These are phyloP conservation scores for Aureobasidium sp. DNA, from an alignment of 2,329 filamentous ascomycete species.

Conservation along the genomic window DNA sequence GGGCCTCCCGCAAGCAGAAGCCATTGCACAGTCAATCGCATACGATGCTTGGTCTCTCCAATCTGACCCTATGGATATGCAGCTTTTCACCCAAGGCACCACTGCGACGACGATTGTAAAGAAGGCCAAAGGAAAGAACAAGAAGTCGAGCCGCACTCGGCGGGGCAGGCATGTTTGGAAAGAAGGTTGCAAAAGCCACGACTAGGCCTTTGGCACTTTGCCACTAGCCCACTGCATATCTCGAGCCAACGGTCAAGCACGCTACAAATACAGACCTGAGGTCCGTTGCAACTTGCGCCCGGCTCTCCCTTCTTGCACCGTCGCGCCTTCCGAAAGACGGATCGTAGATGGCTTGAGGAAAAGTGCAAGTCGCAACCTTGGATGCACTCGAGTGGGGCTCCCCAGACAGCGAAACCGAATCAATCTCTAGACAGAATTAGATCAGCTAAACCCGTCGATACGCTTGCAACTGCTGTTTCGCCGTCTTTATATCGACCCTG, in stretches of 20 bases:
- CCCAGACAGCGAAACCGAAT: background rate
- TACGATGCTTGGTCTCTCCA: background rate
- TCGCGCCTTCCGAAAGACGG: background rate
- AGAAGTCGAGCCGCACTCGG: background rate
- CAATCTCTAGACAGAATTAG: no score
- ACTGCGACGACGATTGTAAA: background rate
- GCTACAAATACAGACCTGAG: background rate
- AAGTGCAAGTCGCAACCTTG: background rate
- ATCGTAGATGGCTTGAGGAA: background rate
- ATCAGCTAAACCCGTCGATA: background rate
- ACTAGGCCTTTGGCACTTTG: background rate
- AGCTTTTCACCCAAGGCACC: background rate
- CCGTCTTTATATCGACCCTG: background rate
- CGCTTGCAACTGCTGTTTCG: background rate
- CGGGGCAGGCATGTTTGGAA: slow-evolving; percentile 2
- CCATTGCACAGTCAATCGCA: slow-evolving; percentile 10
- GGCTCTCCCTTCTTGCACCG: background rate
- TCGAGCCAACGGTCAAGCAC: background rate
- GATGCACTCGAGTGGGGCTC: background rate
- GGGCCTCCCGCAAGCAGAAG: background rate
- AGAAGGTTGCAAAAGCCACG: background rate
- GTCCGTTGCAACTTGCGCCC: background rate
- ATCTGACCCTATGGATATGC: background rate
- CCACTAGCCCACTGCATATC: background rate
- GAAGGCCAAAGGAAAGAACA: background rate